Evolutionary conservation across 352 stramenopile species (phyloP), one percentile per base, ranked within the genome.

Genomic region (Phytophthora niederhauseri): DNA sequence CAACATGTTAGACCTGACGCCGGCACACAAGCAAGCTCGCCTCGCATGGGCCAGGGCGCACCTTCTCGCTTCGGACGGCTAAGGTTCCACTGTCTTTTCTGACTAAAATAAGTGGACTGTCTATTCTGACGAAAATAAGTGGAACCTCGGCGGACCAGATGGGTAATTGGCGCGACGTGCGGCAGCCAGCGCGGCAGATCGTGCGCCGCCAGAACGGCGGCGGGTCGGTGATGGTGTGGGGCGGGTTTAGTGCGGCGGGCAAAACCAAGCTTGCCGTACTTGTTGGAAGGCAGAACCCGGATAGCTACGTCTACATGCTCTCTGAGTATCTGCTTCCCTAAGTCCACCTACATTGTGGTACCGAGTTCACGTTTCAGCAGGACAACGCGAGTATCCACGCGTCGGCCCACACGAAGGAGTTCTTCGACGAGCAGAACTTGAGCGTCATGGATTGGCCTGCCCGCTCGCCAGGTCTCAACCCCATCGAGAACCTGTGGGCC

Each of bases 291-390:
- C 14, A 43, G 36, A 43, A 43, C 36, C n/a, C 36, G 36, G 36
- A 43, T 11, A 17, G 14, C 36, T 43, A 43, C 36, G 9, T 43
- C 11, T 43, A 43, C 9, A 43, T 11, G 11, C 9, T 43, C 9
- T 43, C 36, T 17, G 36, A 43, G 36, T 43, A 43, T 43, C 36
- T 43, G 36, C 36, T 43, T 43, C 36, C 36, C 2, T 43, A 43
- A 3, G 36, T 1, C 36, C 36, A 43, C 14, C 36, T 43, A 7
- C 36, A 43, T 7, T 43, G n/a, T 30, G 48, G 48, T 30, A 36
- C 48, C n/a, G 49, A 55, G 22, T 55, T 38, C 28, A 55, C 49
- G 22, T 55, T 55, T 20, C 20, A 36, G 49, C 49, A 55, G 11
- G 20, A 55, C 28, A 55, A 55, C 24, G 49, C 49, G 20, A 38